Base-by-base conservation (phyloP, 345 rosid genomes). In the Cardamine occulta region DNA sequence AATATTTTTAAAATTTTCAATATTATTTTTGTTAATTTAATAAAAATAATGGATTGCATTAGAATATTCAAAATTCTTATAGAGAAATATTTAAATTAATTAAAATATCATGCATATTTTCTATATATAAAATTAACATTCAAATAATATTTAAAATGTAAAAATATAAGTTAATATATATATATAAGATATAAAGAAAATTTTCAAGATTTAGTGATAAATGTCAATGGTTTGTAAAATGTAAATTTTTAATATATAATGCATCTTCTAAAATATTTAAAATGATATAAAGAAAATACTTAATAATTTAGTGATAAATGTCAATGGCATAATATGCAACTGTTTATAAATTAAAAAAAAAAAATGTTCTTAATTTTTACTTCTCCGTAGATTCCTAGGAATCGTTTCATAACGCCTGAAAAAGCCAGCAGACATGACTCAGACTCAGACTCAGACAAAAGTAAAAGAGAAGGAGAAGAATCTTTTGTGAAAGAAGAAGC, bases 351-450 rank as follows among this genome's bases (percentile, higher is more conserved):
- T n/a, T n/a, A n/a, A n/a, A n/a, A n/a, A n/a, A n/a, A n/a, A n/a
- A n/a, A n/a, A n/a, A n/a, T n/a, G n/a, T n/a, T 21, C 28, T 26
- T 26, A 15, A 15, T 14, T 44, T 45, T 45, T n/a, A 7, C 10
- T 6, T 45, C 18, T 55, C 21, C 19, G 12, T 29, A 3, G 60
- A 55, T 74, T 57, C 12, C 35, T 65, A 17, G 15, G 66, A 56
- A 28, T 64, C 28, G 48, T 57, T 23, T 56, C 49, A 23, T 74
- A 66, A 74, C 61, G 73, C 62, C 51, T 37, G 23, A 66, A 23
- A 45, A 17, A 23, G 24, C 51, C n/a, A 66, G 45, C 45, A 61
- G 31, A 45, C 31, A 39, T 61, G 21, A 21, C 11, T 2, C 23
- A 21, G 23, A 26, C 28, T 0, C 35, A 37, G 26, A 55, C 62